A percentile compares a stretch with the other conserved stretches of the same genome.
Evolutionary conservation across 306 rosid species (phyloP).

Genomic region (Vicia villosa): DNA sequence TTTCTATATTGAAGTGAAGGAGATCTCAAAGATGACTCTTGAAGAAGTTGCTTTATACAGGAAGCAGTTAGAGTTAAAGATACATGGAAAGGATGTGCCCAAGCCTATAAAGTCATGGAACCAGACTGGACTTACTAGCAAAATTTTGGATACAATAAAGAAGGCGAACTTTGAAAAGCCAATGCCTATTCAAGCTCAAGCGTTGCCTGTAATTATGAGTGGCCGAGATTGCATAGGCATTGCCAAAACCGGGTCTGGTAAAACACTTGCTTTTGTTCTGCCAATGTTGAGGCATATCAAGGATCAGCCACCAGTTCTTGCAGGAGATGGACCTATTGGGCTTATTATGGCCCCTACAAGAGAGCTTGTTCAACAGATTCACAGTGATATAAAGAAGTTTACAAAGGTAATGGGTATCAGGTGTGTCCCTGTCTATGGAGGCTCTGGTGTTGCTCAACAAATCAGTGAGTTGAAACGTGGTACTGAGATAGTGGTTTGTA

Average conservation of each 20-base stretch:
- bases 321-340: slow-evolving; percentile 97
- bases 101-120: slow-evolving; percentile 91
- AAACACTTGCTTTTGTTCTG: slow-evolving; percentile 92
- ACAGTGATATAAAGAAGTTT: slow-evolving; percentile 80
- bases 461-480: slow-evolving; percentile 97
- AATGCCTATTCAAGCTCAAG: slow-evolving; percentile 93
- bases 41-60: slow-evolving; percentile 76
- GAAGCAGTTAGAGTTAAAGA: slow-evolving; percentile 81
- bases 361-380: slow-evolving; percentile 97
- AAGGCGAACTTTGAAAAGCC: slow-evolving; percentile 81
- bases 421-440: slow-evolving; percentile 97
- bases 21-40: slow-evolving; percentile 63
- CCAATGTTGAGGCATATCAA: slow-evolving; percentile 98
- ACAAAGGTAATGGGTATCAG: slow-evolving; percentile 72
- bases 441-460: slow-evolving; percentile 99
- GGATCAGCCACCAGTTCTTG: slow-evolving; percentile 89
- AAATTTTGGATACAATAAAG: slow-evolving; percentile 84
- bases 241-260: slow-evolving; percentile 98
- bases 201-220: slow-evolving; percentile 89
- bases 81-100: slow-evolving; percentile 96
- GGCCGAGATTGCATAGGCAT: slow-evolving; percentile 95
- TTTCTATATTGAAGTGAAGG: slow-evolving; percentile 80
- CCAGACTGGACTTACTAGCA: slow-evolving; percentile 92
- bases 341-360: slow-evolving; percentile 97
- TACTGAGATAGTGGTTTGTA: slow-evolving; percentile 94